Conservation (phyloP, 2,329 filamentous ascomycete genomes). For the Fusarium sp. region DNA sequence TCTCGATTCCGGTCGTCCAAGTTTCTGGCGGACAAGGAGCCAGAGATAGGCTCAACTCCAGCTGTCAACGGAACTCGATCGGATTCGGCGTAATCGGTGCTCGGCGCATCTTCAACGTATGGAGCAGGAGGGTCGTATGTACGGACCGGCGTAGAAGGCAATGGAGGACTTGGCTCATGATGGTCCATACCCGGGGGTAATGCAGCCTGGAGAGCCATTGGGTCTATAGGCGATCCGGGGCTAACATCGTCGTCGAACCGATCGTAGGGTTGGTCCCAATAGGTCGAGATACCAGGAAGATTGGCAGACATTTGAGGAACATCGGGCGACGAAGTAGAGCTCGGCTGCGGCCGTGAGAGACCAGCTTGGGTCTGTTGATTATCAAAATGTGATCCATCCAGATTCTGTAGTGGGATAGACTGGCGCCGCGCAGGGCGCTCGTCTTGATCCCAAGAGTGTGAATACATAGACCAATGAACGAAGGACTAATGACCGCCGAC, state of each 20-base stretch:
- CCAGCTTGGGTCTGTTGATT: constrained; percentile 18
- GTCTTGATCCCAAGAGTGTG: constrained; percentile 42
- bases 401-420: constrained; percentile 78
- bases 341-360: constrained; percentile 15
- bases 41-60: constrained; percentile 66
- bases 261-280: constrained; percentile 63
- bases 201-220: constrained; percentile 64
- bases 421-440: constrained; percentile 43
- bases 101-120: constrained; percentile 49
- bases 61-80: constrained; percentile 69
- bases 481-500: constrained; percentile 32
- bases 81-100: constrained; percentile 61
- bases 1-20: constrained; percentile 58
- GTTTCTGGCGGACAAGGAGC: constrained; percentile 56
- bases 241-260: constrained; percentile 51
- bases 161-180: constrained; percentile 21
- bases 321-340: constrained; percentile 16
- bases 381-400: constrained; percentile 50
- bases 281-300: constrained; percentile 59
- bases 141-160: constrained; percentile 43
- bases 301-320: constrained; percentile 45
- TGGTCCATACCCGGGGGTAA: constrained; percentile 63
- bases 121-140: constrained; percentile 48
- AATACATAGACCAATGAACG: constrained; percentile 46
- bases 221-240: constrained; percentile 64